phyloP scores from a whole-genome alignment of 306 rosid genomes.

The Parietaria judaica region DNA sequence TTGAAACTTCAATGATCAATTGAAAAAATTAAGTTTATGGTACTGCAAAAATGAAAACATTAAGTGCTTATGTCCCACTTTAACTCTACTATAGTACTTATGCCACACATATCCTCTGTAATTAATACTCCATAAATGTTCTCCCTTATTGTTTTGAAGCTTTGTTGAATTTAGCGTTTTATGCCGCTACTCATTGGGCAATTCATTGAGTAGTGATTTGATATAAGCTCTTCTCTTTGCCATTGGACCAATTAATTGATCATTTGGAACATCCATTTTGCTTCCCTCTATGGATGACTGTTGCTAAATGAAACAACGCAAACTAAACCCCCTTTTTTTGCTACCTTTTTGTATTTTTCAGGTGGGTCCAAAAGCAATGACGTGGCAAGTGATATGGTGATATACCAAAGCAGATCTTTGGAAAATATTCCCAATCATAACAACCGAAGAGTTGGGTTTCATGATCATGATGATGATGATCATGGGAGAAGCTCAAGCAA shows the following conservation, averaged over 20 bases:
- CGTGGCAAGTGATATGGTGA: slow-evolving; percentile 17
- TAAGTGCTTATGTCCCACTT: too few species aligned
- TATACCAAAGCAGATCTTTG: slow-evolving; percentile 28
- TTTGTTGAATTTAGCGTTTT: slow-evolving; percentile 1
- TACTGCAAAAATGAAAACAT: too few species aligned
- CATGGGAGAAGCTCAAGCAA: background rate
- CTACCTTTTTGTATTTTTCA: background rate
- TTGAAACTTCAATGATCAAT: too few species aligned
- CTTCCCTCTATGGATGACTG: slow-evolving; percentile 5
- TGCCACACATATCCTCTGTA: too few species aligned
- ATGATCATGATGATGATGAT: slow-evolving; percentile 9
- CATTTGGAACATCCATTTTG: background rate
- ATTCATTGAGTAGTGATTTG: too few species aligned
- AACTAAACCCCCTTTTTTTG: background rate
- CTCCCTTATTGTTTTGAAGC: background rate
- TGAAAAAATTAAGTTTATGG: too few species aligned
- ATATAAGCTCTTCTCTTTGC: too few species aligned
- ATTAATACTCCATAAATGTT: too few species aligned
- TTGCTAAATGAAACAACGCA: background rate
- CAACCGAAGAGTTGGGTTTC: slow-evolving; percentile 10
- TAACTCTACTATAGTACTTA: too few species aligned
- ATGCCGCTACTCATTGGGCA: background rate
- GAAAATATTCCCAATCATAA: slow-evolving; percentile 25
- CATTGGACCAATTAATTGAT: too few species aligned
- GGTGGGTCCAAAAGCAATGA: slow-evolving; percentile 41